Evolutionary conservation across 2,329 filamentous ascomycete genomes (phyloP).

Genomic region (Shiraia sp.): DNA sequence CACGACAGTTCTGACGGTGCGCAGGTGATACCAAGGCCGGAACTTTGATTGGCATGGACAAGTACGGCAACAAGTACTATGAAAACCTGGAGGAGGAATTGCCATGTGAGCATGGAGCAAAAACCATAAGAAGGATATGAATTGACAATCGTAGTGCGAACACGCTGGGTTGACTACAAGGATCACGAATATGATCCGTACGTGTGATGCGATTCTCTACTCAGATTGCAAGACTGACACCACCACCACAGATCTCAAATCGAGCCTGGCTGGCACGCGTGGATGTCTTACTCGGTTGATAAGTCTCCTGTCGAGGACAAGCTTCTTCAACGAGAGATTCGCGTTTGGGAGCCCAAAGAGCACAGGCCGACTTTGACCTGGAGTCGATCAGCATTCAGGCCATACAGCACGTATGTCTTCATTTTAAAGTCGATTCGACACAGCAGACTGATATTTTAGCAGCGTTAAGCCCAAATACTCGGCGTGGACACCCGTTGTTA

Average conservation of each 20-base stretch:
- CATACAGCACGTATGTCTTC: conserved; percentile 86
- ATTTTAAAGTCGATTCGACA: not conserved
- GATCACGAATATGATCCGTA: conserved; percentile 80
- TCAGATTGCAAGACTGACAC: conserved; percentile 29
- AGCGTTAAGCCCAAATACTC: conserved; percentile 56
- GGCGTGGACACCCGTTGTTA: conserved; percentile 54
- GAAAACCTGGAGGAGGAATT: conserved; percentile 91
- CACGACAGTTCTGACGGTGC: conserved; percentile 29
- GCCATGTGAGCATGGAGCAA: conserved; percentile 64
- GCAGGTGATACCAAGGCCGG: conserved; percentile 96
- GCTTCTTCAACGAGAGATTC: conserved; percentile 66
- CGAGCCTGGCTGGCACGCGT: conserved; percentile 96
- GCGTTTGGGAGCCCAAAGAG: conserved; percentile 75
- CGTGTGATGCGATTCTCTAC: conserved; percentile 28
- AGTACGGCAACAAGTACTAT: conserved; percentile 96
- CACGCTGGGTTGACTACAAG: conserved; percentile 97
- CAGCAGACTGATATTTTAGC: conserved; percentile 13
- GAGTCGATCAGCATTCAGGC: conserved; percentile 80
- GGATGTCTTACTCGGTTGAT: conserved; percentile 94
- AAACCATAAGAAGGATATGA: not conserved
- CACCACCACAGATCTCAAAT: conserved; percentile 67
- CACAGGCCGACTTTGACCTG: conserved; percentile 76
- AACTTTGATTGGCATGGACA: conserved; percentile 79
- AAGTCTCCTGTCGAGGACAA: conserved; percentile 79
- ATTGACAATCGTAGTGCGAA: conserved; percentile 67